Conservation (phyloP, 2,329 filamentous ascomycete species). For the Epichloe aotearoae region DNA sequence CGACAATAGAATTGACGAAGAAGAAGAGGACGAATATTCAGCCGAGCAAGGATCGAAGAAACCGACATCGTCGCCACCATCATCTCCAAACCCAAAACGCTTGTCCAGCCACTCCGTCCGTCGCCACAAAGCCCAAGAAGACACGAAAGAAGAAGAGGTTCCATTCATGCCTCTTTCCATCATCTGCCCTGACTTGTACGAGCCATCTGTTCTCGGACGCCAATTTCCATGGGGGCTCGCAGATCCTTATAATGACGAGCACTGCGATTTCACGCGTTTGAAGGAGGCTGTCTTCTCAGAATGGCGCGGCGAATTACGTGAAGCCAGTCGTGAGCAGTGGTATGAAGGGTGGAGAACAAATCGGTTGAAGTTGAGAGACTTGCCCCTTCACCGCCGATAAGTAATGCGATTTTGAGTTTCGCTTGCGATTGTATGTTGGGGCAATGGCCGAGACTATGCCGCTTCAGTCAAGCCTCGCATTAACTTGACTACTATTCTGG, state of each 20-base stretch:
- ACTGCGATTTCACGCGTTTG: slow-evolving; percentile 86
- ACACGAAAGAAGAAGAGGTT: slow-evolving; percentile 35
- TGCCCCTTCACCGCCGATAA: slow-evolving; percentile 24
- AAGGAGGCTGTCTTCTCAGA: slow-evolving; percentile 88
- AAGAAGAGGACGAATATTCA: slow-evolving; percentile 24
- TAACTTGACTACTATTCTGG: background rate
- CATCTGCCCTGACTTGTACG: slow-evolving; percentile 86
- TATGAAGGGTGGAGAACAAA: slow-evolving; percentile 89
- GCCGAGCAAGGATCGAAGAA: slow-evolving; percentile 12
- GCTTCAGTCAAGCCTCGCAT: background rate
- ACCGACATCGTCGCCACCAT: slow-evolving; percentile 17
- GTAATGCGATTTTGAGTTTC: background rate
- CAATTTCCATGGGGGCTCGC: slow-evolving; percentile 96
- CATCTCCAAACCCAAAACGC: slow-evolving; percentile 29
- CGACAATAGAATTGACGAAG: slow-evolving; percentile 42
- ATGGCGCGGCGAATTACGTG: slow-evolving; percentile 82
- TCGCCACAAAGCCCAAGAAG: slow-evolving; percentile 32
- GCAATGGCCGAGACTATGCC: background rate
- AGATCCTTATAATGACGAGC: slow-evolving; percentile 77
- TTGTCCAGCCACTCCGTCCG: slow-evolving; percentile 33
- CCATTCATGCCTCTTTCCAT: slow-evolving; percentile 82
- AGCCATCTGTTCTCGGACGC: slow-evolving; percentile 65
- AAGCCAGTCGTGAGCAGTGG: slow-evolving; percentile 83
- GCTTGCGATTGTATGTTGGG: background rate
- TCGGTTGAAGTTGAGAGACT: slow-evolving; percentile 43